A percentile compares a stretch with the other conserved stretches of the same genome.
These are phyloP conservation scores for Penicillium sp. DNA, from an alignment of 2,329 filamentous ascomycete genomes.

Conservation along the genomic window DNA sequence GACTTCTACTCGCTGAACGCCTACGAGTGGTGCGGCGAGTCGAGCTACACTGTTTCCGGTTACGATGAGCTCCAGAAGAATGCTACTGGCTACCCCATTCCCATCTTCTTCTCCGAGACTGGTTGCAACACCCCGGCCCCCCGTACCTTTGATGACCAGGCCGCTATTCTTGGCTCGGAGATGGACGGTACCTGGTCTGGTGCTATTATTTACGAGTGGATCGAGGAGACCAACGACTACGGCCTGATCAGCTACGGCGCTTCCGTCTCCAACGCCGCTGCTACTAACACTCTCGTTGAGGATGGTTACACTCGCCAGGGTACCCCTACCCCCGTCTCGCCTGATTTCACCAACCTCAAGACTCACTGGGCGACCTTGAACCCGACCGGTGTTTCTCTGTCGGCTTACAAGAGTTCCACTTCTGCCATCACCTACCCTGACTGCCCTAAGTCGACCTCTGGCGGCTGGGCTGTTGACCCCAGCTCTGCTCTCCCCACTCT, in stretches of 20 bases:
- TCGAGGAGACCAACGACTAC: slow-evolving; percentile 79
- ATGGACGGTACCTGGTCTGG: slow-evolving; percentile 74
- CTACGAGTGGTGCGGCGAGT: slow-evolving; percentile 72
- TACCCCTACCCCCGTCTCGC: slow-evolving; percentile 69
- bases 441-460: slow-evolving; percentile 69
- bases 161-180: slow-evolving; percentile 70
- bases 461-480: slow-evolving; percentile 72
- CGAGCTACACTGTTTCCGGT: slow-evolving; percentile 62
- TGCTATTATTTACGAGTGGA: slow-evolving; percentile 87
- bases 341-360: slow-evolving; percentile 78
- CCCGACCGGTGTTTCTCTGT: slow-evolving; percentile 66
- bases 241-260: slow-evolving; percentile 76
- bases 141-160: slow-evolving; percentile 60
- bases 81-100: slow-evolving; percentile 71
- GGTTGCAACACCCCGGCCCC: slow-evolving; percentile 66
- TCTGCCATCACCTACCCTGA: slow-evolving; percentile 61
- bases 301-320: slow-evolving; percentile 71
- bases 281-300: slow-evolving; percentile 55
- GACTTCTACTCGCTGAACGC: slow-evolving; percentile 88
- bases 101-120: slow-evolving; percentile 87
- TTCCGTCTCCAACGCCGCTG: slow-evolving; percentile 53
- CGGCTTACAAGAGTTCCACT: slow-evolving; percentile 66
- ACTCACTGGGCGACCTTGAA: slow-evolving; percentile 71
- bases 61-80: slow-evolving; percentile 69
- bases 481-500: slow-evolving; percentile 69